These are phyloP conservation scores for Metschnikowia arizonensis DNA, from an alignment of 805 yeast species.

Conservation along the genomic window DNA sequence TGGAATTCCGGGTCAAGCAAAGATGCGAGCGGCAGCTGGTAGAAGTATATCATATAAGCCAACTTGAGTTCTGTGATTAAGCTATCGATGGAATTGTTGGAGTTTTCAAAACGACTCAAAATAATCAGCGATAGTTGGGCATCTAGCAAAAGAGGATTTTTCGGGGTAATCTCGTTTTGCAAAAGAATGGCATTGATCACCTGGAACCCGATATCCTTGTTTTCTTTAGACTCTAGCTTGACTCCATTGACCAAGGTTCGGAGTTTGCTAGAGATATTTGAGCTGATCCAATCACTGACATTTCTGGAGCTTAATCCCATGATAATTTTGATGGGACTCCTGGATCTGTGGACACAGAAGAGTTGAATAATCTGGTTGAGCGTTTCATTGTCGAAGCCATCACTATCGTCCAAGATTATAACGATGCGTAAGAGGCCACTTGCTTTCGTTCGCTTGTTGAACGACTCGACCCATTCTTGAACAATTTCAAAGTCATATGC, in stretches of 20 bases:
- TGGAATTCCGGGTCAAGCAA: slow-evolving; percentile 17
- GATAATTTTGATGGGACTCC: slow-evolving; percentile 32
- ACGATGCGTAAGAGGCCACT: slow-evolving; percentile 19
- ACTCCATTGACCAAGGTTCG: slow-evolving; percentile 26
- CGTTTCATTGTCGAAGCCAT: slow-evolving; percentile 31
- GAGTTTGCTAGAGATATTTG: slow-evolving; percentile 29
- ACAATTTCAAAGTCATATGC: slow-evolving; percentile 36
- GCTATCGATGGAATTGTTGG: slow-evolving; percentile 40
- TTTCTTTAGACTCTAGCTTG: slow-evolving; percentile 32
- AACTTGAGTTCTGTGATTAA: slow-evolving; percentile 36
- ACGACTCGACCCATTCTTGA: slow-evolving; percentile 27
- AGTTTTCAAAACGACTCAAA: slow-evolving; percentile 31
- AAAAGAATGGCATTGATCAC: slow-evolving; percentile 33
- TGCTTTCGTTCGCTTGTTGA: slow-evolving; percentile 8
- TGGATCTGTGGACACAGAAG: slow-evolving; percentile 23
- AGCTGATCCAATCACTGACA: slow-evolving; percentile 35
- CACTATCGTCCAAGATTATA: slow-evolving; percentile 36
- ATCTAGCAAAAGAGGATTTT: slow-evolving; percentile 22
- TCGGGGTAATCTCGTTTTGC: slow-evolving; percentile 21
- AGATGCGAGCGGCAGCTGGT: slow-evolving; percentile 33
- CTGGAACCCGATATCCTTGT: slow-evolving; percentile 30
- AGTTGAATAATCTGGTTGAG: slow-evolving; percentile 34
- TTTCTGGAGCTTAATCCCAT: slow-evolving; percentile 35
- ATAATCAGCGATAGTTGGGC: slow-evolving; percentile 27
- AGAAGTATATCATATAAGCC: slow-evolving; percentile 38